Conservation (phyloP, 371 early-diverging fungal species). For the Thermomucor indicae-seudaticae region DNA sequence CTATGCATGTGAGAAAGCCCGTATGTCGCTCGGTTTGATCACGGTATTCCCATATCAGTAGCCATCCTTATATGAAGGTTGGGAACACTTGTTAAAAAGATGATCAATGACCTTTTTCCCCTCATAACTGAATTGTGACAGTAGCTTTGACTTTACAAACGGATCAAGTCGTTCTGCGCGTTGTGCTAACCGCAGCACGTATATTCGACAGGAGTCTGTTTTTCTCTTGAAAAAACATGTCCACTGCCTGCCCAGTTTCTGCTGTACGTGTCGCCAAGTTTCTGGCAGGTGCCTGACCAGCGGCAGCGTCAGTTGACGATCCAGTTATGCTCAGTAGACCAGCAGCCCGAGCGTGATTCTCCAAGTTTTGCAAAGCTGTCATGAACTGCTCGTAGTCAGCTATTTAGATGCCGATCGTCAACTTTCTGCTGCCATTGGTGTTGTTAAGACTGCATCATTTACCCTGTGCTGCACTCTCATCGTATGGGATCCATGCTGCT, state of each 20-base stretch:
- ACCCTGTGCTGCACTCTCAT: slow-evolving; percentile 30
- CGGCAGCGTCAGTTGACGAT: slow-evolving; percentile 7
- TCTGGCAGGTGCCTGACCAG: slow-evolving; percentile 20
- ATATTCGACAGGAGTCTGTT: slow-evolving; percentile 36
- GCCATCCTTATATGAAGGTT: too few relatives aligned
- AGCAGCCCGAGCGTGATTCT: slow-evolving; percentile 33
- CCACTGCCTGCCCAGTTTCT: slow-evolving; percentile 38
- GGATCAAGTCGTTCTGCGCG: too few relatives aligned
- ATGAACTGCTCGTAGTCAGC: slow-evolving; percentile 37
- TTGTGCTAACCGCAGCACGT: slow-evolving; percentile 33
- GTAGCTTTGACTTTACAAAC: too few relatives aligned
- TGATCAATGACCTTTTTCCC: neutral
- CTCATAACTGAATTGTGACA: neutral
- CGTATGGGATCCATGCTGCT: slow-evolving; percentile 29
- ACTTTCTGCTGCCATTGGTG: neutral
- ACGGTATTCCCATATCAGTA: too few relatives aligned
- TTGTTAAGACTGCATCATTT: neutral
- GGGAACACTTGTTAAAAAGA: too few relatives aligned
- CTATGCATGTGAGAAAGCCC: too few relatives aligned
- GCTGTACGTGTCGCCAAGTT: slow-evolving; percentile 39
- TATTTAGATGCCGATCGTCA: slow-evolving; percentile 2
- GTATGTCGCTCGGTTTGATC: too few relatives aligned
- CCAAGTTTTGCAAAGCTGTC: slow-evolving; percentile 22
- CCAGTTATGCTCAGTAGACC: slow-evolving; percentile 43
- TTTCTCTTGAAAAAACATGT: slow-evolving; percentile 36